Conservation (phyloP, 2,329 filamentous ascomycete species). For the Dothiorella sarmentorum region DNA sequence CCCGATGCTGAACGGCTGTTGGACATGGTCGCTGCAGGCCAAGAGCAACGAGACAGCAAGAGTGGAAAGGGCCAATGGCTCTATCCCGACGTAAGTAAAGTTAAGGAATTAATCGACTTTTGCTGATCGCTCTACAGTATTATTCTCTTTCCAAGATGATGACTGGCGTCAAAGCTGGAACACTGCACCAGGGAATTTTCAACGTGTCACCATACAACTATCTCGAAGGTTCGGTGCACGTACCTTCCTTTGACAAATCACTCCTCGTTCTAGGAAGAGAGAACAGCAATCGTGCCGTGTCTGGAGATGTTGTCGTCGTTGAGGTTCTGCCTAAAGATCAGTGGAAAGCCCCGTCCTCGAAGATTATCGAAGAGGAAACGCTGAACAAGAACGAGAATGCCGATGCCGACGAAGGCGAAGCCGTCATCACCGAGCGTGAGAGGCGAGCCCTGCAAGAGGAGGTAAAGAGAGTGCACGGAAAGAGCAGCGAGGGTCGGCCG, state of each 20-base stretch:
- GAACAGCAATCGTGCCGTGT: constrained; percentile 91
- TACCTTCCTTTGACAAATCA: constrained; percentile 83
- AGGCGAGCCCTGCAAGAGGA: constrained; percentile 84
- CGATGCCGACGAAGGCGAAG: constrained; percentile 68
- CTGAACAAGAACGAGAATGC: constrained; percentile 92
- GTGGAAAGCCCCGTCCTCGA: constrained; percentile 94
- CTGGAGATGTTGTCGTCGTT: constrained; percentile 88
- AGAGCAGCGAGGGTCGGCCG: constrained; percentile 69
- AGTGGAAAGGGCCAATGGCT: constrained; percentile 68
- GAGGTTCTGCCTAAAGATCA: constrained; percentile 91
- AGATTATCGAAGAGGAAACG: constrained; percentile 91
- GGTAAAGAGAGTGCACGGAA: constrained; percentile 78
- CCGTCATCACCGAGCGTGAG: constrained; percentile 85
- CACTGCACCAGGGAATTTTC: constrained; percentile 91
- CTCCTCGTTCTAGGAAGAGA: constrained; percentile 86
- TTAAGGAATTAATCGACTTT: no score
- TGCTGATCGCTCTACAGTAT: constrained; percentile 48
- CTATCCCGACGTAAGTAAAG: constrained; percentile 63
- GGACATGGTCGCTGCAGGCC: constrained; percentile 86
- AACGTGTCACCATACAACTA: constrained; percentile 98
- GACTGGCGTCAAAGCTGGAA: constrained; percentile 84
- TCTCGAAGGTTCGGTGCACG: constrained; percentile 86
- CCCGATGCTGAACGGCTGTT: constrained; percentile 81
- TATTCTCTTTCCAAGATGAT: constrained; percentile 86
- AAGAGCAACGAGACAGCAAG: constrained; percentile 63